Evolutionary conservation across 257 asterid genomes (phyloP), one percentile per base, ranked within the genome.

Genomic region (Coffea eugenioides): DNA sequence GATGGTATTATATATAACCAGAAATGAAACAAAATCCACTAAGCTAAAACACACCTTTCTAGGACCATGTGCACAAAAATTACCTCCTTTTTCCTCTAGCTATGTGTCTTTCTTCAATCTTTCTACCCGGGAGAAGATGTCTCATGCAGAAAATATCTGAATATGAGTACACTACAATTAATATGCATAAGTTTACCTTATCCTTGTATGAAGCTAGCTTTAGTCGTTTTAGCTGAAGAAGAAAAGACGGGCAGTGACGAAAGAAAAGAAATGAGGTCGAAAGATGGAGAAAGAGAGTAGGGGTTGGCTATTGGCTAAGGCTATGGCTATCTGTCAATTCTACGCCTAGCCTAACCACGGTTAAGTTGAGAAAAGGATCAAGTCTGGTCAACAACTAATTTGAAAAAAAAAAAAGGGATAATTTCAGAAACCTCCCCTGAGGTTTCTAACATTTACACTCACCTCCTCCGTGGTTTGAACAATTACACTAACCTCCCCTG

Each of bases 341-440:
- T 76, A 65, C 77, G 23, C 67, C 79, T 80, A 84, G 23, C 67
- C 79, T 80, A 84, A 85, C 86, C 85, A 74, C 84, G 88, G 88
- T 85, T 87, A 83, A 82, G 77, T n/a, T 31, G n/a, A 52, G 39
- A 25, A 36, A 27, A 46, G 36, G 34, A 49, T 52, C 79, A 59
- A 68, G 41, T 56, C 70, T 79, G 67, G 77, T 80, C 72, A 77
- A 43, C 43, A 39, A 39, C 43, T 2, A 39, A 39, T 39, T 31
- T 31, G 0, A 31, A 31, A 31, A 31, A 31, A 31, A 39, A 39
- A 39, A 39, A 39, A 39, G 1, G 1, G n/a, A n/a, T n/a, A n/a
- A n/a, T n/a, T n/a, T n/a, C n/a, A n/a, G n/a, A n/a, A n/a, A n/a
- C n/a, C n/a, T n/a, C n/a, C n/a, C n/a, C n/a, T n/a, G n/a, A n/a